These are phyloP conservation scores for Neurospora sp. DNA, from an alignment of 2,329 filamentous ascomycete genomes.

Conservation along the genomic window DNA sequence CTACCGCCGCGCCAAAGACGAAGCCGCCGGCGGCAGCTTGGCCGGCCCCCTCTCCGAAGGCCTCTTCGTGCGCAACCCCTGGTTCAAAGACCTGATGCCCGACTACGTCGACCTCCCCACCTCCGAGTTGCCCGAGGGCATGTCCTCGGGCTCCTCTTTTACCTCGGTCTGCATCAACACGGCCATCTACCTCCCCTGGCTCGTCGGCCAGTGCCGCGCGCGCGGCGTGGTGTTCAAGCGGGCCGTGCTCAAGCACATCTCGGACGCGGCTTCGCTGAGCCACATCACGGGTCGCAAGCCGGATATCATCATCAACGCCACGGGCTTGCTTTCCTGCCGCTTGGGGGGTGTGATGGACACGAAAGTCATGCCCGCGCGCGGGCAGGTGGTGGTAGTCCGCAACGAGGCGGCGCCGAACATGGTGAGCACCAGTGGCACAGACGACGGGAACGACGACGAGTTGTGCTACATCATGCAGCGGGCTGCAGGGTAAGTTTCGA, in stretches of 20 bases:
- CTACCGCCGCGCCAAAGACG: constrained; percentile 54
- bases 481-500: constrained; percentile 36
- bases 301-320: constrained; percentile 74
- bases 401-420: constrained; percentile 68
- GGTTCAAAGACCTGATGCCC: constrained; percentile 63
- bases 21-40: constrained; percentile 19
- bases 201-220: constrained; percentile 68
- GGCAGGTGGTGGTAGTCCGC: constrained; percentile 74
- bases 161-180: constrained; percentile 89
- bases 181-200: constrained; percentile 76
- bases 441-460: constrained; percentile 60
- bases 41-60: constrained; percentile 45
- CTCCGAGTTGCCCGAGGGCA: constrained; percentile 50
- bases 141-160: constrained; percentile 66
- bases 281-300: constrained; percentile 42
- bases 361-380: constrained; percentile 64
- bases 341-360: constrained; percentile 76
- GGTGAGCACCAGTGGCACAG: constrained; percentile 54
- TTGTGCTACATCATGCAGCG: constrained; percentile 74
- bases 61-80: constrained; percentile 57
- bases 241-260: constrained; percentile 56
- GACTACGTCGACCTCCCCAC: constrained; percentile 56
- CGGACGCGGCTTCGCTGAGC: constrained; percentile 55
- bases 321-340: constrained; percentile 63
- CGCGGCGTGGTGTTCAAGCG: constrained; percentile 62